Evolutionary conservation across 148 eudicot species (phyloP).

Genomic region (Dysphania ambrosioides): DNA sequence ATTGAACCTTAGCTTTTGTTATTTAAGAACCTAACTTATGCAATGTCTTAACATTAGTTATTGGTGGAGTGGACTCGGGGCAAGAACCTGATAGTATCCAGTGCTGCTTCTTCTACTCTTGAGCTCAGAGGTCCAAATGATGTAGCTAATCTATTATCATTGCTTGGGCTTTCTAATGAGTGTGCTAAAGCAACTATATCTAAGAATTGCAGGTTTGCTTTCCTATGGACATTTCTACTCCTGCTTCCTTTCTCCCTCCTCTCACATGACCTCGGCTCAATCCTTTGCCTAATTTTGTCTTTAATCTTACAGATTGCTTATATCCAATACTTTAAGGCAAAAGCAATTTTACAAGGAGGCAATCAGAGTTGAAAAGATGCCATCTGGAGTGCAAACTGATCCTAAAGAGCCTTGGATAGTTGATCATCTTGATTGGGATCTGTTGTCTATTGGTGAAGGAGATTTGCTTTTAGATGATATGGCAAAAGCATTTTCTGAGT

Average conservation of each 20-base stretch:
- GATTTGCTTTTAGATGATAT: conserved; percentile 83
- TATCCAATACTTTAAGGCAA: conserved; percentile 67
- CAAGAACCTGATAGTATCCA: conserved; percentile 69
- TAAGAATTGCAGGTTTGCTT: conserved; percentile 74
- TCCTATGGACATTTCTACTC: background rate
- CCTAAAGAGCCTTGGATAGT: conserved; percentile 43
- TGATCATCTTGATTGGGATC: conserved; percentile 85
- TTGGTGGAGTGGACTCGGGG: conserved; percentile 92
- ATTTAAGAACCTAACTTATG: background rate
- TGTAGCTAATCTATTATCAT: conserved; percentile 60
- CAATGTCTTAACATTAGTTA: conserved; percentile 39
- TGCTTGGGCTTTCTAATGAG: conserved; percentile 75
- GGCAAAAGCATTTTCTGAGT: conserved; percentile 63
- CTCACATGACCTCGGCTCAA: conserved; percentile 34
- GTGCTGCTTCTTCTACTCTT: conserved; percentile 75
- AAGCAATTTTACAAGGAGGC: conserved; percentile 75
- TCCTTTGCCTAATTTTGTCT: background rate
- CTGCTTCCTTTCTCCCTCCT: background rate
- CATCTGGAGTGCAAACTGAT: conserved; percentile 36
- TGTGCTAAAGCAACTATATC: conserved; percentile 83
- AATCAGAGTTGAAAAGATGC: conserved; percentile 60
- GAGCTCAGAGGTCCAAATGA: conserved; percentile 92
- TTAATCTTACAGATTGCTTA: conserved; percentile 47
- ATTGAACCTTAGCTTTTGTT: background rate
- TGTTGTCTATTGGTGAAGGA: conserved; percentile 89